A percentile compares a stretch with the other conserved stretches of the same genome.
phyloP scores from a whole-genome alignment of 306 rosid genomes.

The Aeschynomene evenia region DNA sequence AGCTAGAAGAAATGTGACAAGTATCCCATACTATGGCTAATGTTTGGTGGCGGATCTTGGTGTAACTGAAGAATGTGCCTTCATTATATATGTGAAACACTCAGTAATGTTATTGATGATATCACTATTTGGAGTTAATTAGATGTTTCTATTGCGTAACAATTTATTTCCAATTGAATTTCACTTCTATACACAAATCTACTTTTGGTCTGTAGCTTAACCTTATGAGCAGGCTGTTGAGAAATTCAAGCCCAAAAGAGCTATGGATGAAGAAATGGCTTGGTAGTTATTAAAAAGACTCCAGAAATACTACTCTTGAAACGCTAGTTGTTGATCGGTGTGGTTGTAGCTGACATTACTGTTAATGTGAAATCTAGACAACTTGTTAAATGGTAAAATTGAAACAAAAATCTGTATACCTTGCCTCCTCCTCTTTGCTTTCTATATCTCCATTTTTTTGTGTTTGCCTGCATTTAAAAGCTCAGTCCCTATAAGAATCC shows the following conservation, averaged over 20 bases:
- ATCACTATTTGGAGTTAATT: not conserved
- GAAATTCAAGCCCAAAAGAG: slow-evolving; percentile 30
- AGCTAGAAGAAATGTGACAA: slow-evolving; percentile 32
- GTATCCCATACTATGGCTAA: slow-evolving; percentile 26
- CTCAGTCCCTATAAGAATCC: not conserved
- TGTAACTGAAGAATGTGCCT: slow-evolving; percentile 28
- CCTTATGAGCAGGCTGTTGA: slow-evolving; percentile 34
- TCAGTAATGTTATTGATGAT: slow-evolving; percentile 31
- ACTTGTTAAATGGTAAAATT: slow-evolving; percentile 33
- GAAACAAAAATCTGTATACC: slow-evolving; percentile 14
- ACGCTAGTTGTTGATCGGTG: slow-evolving; percentile 30
- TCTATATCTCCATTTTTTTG: slow-evolving; percentile 3
- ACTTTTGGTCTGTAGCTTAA: slow-evolving; percentile 33
- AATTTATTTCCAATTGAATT: slow-evolving; percentile 22
- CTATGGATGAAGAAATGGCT: slow-evolving; percentile 31
- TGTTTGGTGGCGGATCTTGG: slow-evolving; percentile 33
- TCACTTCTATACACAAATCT: slow-evolving; percentile 20
- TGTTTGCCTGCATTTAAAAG: not conserved
- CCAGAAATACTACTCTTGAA: slow-evolving; percentile 28
- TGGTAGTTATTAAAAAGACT: slow-evolving; percentile 32
- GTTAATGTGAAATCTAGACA: slow-evolving; percentile 32
- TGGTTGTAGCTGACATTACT: slow-evolving; percentile 37
- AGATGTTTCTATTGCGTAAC: slow-evolving; percentile 20
- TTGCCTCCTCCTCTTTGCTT: not conserved
- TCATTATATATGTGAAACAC: slow-evolving; percentile 25